Evolutionary conservation across 2,329 filamentous ascomycete species (phyloP).

Genomic region (Chalaropsis ovoidea): DNA sequence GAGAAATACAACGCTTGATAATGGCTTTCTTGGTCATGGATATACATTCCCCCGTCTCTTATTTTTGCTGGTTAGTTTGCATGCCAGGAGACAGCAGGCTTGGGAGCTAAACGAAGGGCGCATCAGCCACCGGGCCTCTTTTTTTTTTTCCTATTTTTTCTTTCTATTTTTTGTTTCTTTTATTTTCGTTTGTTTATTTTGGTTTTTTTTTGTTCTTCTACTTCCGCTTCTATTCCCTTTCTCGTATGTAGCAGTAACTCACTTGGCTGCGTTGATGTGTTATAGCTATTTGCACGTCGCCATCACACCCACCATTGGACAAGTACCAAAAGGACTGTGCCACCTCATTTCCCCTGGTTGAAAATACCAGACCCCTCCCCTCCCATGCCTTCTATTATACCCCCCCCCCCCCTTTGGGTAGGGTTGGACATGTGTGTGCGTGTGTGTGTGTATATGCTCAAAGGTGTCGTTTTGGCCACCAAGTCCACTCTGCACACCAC

Average conservation of each 20-base stretch:
- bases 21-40: neutral
- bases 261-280: neutral
- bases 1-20: neutral
- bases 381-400: neutral
- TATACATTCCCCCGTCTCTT: neutral
- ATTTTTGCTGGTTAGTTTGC: neutral
- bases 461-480: no score
- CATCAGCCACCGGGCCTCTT: neutral
- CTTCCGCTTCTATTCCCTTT: neutral
- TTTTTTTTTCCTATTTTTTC: neutral
- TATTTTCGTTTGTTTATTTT: neutral
- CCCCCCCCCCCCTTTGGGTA: neutral
- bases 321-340: constrained; percentile 5
- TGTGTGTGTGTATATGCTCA: no score
- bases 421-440: neutral
- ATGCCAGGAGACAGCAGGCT: neutral
- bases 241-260: neutral
- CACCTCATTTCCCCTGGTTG: constrained; percentile 14
- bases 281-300: constrained; percentile 6
- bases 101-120: neutral
- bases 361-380: neutral
- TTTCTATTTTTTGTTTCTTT: neutral
- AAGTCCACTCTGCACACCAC: neutral
- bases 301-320: neutral
- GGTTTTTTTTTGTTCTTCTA: no score